A percentile compares a stretch with the other conserved stretches of the same genome.
phyloP scores from a whole-genome alignment of 1,139 yeast genomes.

The Ogataea hybrid region DNA sequence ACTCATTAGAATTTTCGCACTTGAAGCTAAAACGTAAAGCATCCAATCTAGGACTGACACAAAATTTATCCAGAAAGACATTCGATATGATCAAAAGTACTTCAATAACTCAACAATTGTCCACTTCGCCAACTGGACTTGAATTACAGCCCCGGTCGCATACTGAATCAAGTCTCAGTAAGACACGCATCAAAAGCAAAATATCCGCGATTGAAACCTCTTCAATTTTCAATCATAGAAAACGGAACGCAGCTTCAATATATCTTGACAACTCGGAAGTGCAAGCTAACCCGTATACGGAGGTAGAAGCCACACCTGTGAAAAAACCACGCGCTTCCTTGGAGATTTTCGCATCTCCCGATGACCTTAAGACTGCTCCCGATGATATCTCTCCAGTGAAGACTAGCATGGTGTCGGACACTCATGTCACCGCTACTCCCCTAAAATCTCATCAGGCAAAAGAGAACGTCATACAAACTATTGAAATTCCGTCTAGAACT shows the following conservation, averaged over 20 bases:
- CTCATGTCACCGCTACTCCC: too few species aligned
- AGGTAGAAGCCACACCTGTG: slow-evolving; percentile 27
- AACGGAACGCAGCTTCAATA: slow-evolving; percentile 13
- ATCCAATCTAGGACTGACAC: slow-evolving; percentile 23
- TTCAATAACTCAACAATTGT: slow-evolving; percentile 16
- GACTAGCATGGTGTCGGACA: too few species aligned
- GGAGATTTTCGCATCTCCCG: not conserved
- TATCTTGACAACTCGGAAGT: too few species aligned
- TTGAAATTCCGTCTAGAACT: too few species aligned
- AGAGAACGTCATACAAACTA: too few species aligned
- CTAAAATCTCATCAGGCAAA: too few species aligned
- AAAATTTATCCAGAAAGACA: slow-evolving; percentile 29
- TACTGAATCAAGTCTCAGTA: too few species aligned
- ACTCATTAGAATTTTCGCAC: slow-evolving; percentile 18
- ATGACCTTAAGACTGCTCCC: not conserved
- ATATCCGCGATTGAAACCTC: not conserved
- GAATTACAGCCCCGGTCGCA: too few species aligned
- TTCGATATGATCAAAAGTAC: slow-evolving; percentile 30
- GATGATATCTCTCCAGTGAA: too few species aligned
- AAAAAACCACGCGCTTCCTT: slow-evolving; percentile 6
- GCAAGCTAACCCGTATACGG: slow-evolving; percentile 5
- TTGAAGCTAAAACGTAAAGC: slow-evolving; percentile 24
- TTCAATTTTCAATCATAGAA: slow-evolving; percentile 21
- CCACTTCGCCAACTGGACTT: not conserved
- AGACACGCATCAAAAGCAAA: too few species aligned